phyloP scores from a whole-genome alignment of 768 basidiomycete genomes.

The Pluteus cervinus region DNA sequence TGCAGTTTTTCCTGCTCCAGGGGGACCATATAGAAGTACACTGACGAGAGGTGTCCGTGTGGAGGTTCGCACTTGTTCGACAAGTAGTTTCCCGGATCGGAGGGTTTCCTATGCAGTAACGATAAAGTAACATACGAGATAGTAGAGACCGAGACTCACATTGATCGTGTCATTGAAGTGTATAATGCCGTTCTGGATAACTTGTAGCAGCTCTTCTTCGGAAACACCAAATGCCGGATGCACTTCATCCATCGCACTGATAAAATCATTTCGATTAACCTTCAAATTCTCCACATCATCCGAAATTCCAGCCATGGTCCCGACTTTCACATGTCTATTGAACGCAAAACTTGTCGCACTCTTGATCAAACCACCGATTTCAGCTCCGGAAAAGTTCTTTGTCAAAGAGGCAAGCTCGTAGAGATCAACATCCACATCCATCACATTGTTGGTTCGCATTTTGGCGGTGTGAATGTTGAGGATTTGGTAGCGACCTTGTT shows the following conservation, averaged over 20 bases:
- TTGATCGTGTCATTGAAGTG: conserved; percentile 74
- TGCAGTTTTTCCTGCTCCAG: conserved; percentile 93
- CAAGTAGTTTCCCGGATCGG: conserved; percentile 80
- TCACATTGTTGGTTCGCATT: conserved; percentile 88
- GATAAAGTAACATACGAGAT: conserved; percentile 1
- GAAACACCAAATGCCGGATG: conserved; percentile 97
- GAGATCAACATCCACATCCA: conserved; percentile 83
- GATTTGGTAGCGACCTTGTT: conserved; percentile 87
- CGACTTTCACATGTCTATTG: conserved; percentile 95
- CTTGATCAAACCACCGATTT: conserved; percentile 93
- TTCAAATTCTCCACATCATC: conserved; percentile 92
- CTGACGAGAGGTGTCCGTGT: conserved; percentile 89
- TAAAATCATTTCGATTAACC: conserved; percentile 82
- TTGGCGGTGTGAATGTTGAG: conserved; percentile 91
- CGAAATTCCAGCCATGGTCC: conserved; percentile 94
- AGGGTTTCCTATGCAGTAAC: conserved; percentile 63
- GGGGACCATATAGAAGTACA: conserved; percentile 81
- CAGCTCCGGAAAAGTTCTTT: conserved; percentile 98
- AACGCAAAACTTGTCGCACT: conserved; percentile 98
- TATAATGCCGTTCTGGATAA: conserved; percentile 96
- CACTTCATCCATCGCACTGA: conserved; percentile 88
- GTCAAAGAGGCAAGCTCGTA: conserved; percentile 74
- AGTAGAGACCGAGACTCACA: conserved; percentile 39
- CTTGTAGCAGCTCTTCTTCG: conserved; percentile 89
- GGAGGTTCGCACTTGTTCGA: conserved; percentile 90